Conservation (phyloP, 805 yeast species). For the Clavispora fructus region DNA sequence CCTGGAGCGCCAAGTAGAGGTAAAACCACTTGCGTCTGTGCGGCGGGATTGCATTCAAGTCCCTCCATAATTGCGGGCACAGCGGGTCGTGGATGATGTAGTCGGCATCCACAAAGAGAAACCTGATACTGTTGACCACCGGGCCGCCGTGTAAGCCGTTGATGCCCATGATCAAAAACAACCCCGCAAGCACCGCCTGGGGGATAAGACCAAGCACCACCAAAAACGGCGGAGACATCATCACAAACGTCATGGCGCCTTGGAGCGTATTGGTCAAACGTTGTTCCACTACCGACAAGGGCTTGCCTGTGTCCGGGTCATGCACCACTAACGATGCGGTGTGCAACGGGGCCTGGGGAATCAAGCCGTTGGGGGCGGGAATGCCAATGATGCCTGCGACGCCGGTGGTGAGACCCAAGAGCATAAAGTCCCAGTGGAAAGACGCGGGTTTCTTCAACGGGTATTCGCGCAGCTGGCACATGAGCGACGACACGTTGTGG, state of each 20-base stretch:
- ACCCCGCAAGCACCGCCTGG: constrained; percentile 87
- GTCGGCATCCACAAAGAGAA: constrained; percentile 52
- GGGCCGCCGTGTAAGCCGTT: constrained; percentile 68
- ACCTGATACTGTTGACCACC: constrained; percentile 58
- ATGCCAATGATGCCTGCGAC: constrained; percentile 82
- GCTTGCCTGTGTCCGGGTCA: constrained; percentile 31
- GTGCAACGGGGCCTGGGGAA: constrained; percentile 96
- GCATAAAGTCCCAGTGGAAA: constrained; percentile 87
- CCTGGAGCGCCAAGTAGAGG: constrained; percentile 52
- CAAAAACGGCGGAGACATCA: constrained; percentile 86
- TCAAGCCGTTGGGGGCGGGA: constrained; percentile 94
- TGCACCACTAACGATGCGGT: constrained; percentile 69
- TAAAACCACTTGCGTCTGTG: constrained; percentile 42
- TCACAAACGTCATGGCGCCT: constrained; percentile 76
- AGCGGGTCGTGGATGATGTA: constrained; percentile 31
- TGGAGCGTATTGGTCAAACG: constrained; percentile 79
- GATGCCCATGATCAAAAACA: constrained; percentile 90
- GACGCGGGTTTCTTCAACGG: constrained; percentile 82
- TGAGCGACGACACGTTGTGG: constrained; percentile 89
- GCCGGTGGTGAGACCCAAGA: constrained; percentile 84
- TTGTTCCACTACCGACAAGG: constrained; percentile 76
- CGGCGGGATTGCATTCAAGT: constrained; percentile 22
- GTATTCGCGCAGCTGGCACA: constrained; percentile 81
- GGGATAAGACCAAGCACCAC: constrained; percentile 80
- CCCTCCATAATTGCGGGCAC: constrained; percentile 31